These are phyloP conservation scores for Tilletia indica DNA, from an alignment of 1,284 basidiomycete genomes.

Conservation along the genomic window DNA sequence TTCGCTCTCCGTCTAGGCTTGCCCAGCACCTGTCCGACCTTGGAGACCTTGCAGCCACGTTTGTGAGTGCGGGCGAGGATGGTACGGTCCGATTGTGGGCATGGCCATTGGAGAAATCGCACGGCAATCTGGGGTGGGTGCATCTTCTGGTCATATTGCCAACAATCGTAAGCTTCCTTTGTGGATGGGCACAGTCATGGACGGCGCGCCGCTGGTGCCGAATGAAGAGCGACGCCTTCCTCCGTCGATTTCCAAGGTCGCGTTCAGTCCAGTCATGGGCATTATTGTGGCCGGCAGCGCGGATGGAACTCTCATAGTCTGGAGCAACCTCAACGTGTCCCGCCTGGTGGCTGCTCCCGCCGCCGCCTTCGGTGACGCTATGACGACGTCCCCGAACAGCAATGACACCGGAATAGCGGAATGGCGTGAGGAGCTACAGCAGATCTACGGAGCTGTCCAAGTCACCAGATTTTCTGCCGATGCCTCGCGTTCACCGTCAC, in stretches of 20 bases:
- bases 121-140: not conserved
- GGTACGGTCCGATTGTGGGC: conserved; percentile 49
- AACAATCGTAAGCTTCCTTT: not conserved
- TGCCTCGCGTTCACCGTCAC: not conserved
- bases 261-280: conserved; percentile 40
- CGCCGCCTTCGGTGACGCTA: conserved; percentile 30
- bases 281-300: conserved; percentile 42
- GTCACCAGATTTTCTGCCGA: not conserved
- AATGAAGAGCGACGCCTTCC: not conserved
- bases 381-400: conserved; percentile 19
- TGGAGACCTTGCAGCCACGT: conserved; percentile 43
- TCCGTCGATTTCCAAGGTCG: conserved; percentile 27
- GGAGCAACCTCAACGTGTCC: conserved; percentile 39
- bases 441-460: not conserved
- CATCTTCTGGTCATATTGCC: not conserved
- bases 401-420: not conserved
- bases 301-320: conserved; percentile 43
- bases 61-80: conserved; percentile 49
- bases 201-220: not conserved
- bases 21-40: conserved; percentile 40
- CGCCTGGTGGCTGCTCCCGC: conserved; percentile 33
- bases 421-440: not conserved
- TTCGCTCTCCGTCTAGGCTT: conserved; percentile 39
- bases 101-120: conserved; percentile 10
- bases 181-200: not conserved